These are phyloP conservation scores for Wilhelminamyces savonicus DNA, from an alignment of 805 yeast species.

Conservation along the genomic window DNA sequence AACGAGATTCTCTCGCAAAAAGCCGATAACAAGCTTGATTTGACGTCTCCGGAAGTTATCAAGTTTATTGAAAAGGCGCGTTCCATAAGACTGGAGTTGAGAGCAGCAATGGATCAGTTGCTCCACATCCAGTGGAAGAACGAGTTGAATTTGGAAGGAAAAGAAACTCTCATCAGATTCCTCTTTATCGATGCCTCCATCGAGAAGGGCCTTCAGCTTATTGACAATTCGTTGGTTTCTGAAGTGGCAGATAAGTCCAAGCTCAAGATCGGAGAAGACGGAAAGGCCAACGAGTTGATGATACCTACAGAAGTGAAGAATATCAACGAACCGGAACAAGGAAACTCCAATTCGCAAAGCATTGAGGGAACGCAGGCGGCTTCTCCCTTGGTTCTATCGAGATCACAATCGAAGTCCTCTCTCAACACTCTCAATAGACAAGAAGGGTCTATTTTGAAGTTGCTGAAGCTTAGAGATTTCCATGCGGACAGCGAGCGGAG, in stretches of 20 bases:
- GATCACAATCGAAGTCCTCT: slow-evolving; percentile 25
- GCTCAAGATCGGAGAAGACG: slow-evolving; percentile 17
- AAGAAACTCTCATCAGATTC: slow-evolving; percentile 66
- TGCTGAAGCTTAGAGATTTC: slow-evolving; percentile 21
- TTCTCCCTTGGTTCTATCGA: slow-evolving; percentile 7
- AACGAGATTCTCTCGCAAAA: slow-evolving; percentile 27
- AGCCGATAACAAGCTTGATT: slow-evolving; percentile 25
- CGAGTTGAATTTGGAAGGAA: slow-evolving; percentile 59
- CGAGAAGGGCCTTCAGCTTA: slow-evolving; percentile 44
- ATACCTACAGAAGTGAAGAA: no score
- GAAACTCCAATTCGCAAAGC: no score
- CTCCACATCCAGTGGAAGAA: slow-evolving; percentile 50
- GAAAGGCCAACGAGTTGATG: slow-evolving; percentile 10
- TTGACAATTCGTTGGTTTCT: slow-evolving; percentile 28
- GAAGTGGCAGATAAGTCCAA: slow-evolving; percentile 4
- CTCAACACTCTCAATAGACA: slow-evolving; percentile 30
- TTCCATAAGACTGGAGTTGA: slow-evolving; percentile 23
- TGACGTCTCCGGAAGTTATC: slow-evolving; percentile 24
- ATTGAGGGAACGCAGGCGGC: no score
- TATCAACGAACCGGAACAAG: no score
- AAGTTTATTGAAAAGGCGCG: slow-evolving; percentile 21
- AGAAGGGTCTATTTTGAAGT: slow-evolving; percentile 37
- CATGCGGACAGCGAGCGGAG: no score
- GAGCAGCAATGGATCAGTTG: slow-evolving; percentile 40
- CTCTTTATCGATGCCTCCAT: slow-evolving; percentile 66